phyloP scores from a whole-genome alignment of 805 yeast genomes.

The Wickerhamomyces ciferrii region DNA sequence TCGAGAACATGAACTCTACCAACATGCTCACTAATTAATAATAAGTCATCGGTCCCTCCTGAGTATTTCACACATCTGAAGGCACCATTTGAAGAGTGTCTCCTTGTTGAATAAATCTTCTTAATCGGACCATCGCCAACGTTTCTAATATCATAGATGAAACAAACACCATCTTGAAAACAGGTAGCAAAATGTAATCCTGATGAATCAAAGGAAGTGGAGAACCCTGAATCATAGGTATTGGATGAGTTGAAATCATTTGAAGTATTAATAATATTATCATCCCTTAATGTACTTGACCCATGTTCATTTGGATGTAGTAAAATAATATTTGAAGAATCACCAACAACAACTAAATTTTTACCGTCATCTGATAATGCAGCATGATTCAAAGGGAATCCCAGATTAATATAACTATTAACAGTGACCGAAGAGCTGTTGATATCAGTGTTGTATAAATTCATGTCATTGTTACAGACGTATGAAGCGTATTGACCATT shows the following conservation, averaged over 20 bases:
- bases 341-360: constrained; percentile 69
- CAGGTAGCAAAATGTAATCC: constrained; percentile 72
- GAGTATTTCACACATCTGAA: constrained; percentile 61
- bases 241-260: constrained; percentile 84
- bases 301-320: constrained; percentile 31
- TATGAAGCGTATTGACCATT: constrained; percentile 47
- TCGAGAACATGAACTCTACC: constrained; percentile 86
- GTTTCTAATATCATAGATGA: constrained; percentile 73
- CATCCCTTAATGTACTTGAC: constrained; percentile 21
- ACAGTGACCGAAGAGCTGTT: constrained; percentile 40
- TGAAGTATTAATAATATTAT: constrained; percentile 43
- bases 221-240: constrained; percentile 66
- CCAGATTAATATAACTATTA: constrained; percentile 40
- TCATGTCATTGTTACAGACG: constrained; percentile 81
- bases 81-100: constrained; percentile 51
- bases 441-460: constrained; percentile 61
- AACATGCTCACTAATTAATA: constrained; percentile 77
- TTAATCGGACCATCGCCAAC: constrained; percentile 42
- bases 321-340: constrained; percentile 59
- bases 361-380: constrained; percentile 59
- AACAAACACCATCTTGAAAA: constrained; percentile 81
- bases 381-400: constrained; percentile 72
- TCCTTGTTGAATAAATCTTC: constrained; percentile 56
- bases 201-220: constrained; percentile 72
- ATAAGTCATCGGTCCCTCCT: constrained; percentile 65